These are phyloP conservation scores for Citrus sp. DNA, from an alignment of 345 rosid species.

Conservation along the genomic window DNA sequence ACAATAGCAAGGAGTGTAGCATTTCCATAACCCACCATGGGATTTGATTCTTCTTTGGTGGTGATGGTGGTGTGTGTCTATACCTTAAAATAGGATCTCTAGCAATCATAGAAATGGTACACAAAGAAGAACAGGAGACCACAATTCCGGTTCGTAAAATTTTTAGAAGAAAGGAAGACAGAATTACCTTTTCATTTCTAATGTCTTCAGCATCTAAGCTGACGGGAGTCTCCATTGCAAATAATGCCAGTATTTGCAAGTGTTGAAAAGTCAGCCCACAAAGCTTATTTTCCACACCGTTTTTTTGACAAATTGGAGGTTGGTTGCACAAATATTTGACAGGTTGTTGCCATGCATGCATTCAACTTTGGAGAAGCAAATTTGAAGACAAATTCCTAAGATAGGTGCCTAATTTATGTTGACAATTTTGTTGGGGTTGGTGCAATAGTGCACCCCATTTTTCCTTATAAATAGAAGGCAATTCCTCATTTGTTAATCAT, in stretches of 20 bases:
- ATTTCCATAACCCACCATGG: neutral
- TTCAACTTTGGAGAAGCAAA: too few species aligned
- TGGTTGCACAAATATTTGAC: too few species aligned
- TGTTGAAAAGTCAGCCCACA: too few species aligned
- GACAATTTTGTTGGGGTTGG: too few species aligned
- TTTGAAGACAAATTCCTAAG: too few species aligned
- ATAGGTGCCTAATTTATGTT: too few species aligned
- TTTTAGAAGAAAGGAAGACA: neutral
- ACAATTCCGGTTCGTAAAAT: neutral
- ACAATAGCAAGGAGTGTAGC: neutral
- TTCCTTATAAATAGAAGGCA: too few species aligned
- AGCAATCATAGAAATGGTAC: neutral
- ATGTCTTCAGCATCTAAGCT: constrained; percentile 95
- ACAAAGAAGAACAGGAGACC: neutral
- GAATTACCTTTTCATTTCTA: constrained; percentile 86
- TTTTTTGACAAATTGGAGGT: too few species aligned
- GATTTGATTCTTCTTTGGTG: neutral
- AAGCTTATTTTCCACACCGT: too few species aligned
- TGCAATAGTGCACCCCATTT: too few species aligned
- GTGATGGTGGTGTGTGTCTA: neutral
- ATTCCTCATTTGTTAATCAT: too few species aligned
- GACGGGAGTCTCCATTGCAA: constrained; percentile 98
- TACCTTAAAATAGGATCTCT: neutral
- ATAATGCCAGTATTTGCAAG: constrained; percentile 82
- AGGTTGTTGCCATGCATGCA: too few species aligned